Percentiles rank a stretch among this genome's conserved stretches.
These are phyloP conservation scores for Trichoderma gracile DNA, from an alignment of 2,329 filamentous ascomycete genomes.

Conservation along the genomic window DNA sequence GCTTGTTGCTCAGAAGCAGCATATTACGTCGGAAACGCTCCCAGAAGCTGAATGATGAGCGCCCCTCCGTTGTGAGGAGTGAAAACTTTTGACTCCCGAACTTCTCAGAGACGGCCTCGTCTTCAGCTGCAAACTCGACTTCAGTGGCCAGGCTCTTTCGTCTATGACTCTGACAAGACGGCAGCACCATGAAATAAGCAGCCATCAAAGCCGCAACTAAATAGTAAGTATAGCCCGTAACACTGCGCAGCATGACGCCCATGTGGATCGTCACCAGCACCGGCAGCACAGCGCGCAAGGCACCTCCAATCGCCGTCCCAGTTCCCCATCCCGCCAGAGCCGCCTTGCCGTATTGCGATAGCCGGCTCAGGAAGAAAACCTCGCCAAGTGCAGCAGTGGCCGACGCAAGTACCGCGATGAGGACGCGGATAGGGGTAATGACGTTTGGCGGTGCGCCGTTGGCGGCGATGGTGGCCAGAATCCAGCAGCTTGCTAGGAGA, in stretches of 20 bases:
- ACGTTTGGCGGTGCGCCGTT: constrained; percentile 36
- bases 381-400: constrained; percentile 36
- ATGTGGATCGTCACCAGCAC: background rate
- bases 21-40: background rate
- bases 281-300: constrained; percentile 21
- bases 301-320: constrained; percentile 36
- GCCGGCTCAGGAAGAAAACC: constrained; percentile 37
- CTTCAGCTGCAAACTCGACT: too few relatives aligned
- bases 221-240: background rate
- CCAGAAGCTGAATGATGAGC: background rate
- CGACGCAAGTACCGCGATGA: constrained; percentile 37
- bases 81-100: background rate
- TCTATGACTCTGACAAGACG: background rate
- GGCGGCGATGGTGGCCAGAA: background rate
- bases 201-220: background rate
- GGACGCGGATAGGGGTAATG: constrained; percentile 34
- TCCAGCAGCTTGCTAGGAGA: constrained; percentile 35
- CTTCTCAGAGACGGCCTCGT: background rate
- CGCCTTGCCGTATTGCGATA: constrained; percentile 35
- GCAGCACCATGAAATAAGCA: constrained; percentile 4
- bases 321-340: constrained; percentile 41
- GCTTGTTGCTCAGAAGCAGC: background rate
- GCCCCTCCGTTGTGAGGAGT: background rate
- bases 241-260: background rate
- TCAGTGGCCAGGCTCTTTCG: background rate